phyloP scores from a whole-genome alignment of 345 rosid genomes.

The Alliaria petiolata region DNA sequence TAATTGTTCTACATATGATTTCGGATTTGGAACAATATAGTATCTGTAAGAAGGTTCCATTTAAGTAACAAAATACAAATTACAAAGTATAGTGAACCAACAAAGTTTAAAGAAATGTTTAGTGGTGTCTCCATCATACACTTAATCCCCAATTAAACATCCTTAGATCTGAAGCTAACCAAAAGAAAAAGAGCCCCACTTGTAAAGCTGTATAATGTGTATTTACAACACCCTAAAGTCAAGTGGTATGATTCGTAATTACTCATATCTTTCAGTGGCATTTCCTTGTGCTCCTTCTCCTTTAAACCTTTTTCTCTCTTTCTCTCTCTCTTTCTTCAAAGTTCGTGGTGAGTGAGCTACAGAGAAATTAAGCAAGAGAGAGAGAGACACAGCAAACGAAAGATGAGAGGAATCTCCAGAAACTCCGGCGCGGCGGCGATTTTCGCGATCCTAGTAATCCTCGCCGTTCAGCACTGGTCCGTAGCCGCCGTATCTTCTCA shows the following conservation, averaged over 20 bases:
- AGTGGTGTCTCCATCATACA: constrained; percentile 21
- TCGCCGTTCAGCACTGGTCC: constrained; percentile 38
- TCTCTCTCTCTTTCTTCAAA: constrained; percentile 13
- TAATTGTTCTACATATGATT: neutral
- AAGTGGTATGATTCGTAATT: constrained; percentile 34
- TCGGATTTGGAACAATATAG: neutral
- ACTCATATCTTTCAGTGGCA: constrained; percentile 18
- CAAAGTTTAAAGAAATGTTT: neutral
- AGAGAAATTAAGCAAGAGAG: neutral
- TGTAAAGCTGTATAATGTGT: constrained; percentile 18
- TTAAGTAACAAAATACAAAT: neutral
- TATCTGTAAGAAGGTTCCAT: too few species aligned
- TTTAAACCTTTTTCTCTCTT: constrained; percentile 19
- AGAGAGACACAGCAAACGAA: neutral
- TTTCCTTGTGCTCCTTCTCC: neutral
- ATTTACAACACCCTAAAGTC: constrained; percentile 24
- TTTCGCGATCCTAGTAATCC: constrained; percentile 36
- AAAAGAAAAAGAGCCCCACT: neutral
- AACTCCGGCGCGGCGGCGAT: constrained; percentile 24
- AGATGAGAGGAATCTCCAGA: constrained; percentile 25
- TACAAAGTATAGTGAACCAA: neutral
- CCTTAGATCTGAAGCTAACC: constrained; percentile 29
- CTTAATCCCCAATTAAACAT: constrained; percentile 23
- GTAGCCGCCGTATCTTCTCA: constrained; percentile 28
- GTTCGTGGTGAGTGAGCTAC: neutral